Conservation (phyloP, 2,329 filamentous ascomycete species). For the Periconia macrospinosa region DNA sequence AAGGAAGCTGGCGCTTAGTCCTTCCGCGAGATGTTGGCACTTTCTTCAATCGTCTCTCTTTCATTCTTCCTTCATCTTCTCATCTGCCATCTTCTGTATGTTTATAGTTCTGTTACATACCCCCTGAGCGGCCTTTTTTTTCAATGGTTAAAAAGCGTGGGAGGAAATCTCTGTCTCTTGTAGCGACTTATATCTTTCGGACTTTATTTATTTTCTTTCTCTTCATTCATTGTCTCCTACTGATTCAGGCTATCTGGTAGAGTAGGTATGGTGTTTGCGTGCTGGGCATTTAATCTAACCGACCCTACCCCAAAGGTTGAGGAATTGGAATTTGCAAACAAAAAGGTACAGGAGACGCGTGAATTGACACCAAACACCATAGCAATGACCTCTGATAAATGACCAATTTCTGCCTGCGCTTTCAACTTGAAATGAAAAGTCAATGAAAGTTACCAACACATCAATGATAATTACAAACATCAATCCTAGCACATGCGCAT, state of each 20-base stretch:
- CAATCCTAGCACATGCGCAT: background rate
- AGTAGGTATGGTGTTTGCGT: too few species aligned
- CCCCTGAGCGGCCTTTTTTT: background rate
- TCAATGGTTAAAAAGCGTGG: background rate
- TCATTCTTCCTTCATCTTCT: background rate
- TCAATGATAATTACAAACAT: too few species aligned
- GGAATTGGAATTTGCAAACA: too few species aligned
- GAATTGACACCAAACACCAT: too few species aligned
- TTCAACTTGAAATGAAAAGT: too few species aligned
- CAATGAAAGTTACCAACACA: too few species aligned
- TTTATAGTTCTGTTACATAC: background rate
- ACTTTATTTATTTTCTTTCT: background rate
- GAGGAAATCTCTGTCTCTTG: background rate
- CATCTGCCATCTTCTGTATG: background rate
- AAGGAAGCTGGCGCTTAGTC: conserved; percentile 31
- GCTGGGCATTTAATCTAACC: too few species aligned
- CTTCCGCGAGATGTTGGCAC: background rate
- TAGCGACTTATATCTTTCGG: background rate
- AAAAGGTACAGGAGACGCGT: too few species aligned
- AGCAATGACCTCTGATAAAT: too few species aligned
- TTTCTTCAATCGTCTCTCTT: background rate
- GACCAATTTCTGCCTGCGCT: too few species aligned
- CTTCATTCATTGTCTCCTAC: background rate
- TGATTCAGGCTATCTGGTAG: background rate
- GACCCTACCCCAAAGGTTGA: too few species aligned